A percentile compares a stretch with the other conserved stretches of the same genome.
These are phyloP conservation scores for Diaporthe citri DNA, from an alignment of 2,329 filamentous ascomycete genomes.

Conservation along the genomic window DNA sequence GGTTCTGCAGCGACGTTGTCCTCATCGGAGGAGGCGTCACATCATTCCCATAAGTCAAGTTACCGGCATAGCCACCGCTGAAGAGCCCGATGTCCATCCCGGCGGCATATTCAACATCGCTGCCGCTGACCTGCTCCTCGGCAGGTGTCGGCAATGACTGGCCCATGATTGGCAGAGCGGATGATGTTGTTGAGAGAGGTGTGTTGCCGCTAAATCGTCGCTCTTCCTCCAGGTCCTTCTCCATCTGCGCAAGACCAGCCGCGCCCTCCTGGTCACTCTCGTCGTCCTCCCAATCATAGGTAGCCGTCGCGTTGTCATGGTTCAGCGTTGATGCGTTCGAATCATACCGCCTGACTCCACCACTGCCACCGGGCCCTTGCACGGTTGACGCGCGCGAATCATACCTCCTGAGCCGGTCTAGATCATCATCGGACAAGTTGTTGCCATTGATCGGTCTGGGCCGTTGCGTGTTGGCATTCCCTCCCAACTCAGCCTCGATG, in stretches of 20 bases:
- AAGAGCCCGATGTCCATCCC: slow-evolving; percentile 80
- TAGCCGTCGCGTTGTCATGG: slow-evolving; percentile 52
- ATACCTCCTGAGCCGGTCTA: slow-evolving; percentile 62
- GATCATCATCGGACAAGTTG: slow-evolving; percentile 59
- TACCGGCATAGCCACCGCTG: slow-evolving; percentile 76
- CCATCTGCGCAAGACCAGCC: slow-evolving; percentile 86
- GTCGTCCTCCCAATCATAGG: slow-evolving; percentile 65
- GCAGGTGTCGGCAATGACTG: slow-evolving; percentile 59
- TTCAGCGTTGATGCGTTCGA: slow-evolving; percentile 57
- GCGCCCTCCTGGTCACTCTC: slow-evolving; percentile 91
- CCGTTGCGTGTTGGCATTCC: slow-evolving; percentile 54
- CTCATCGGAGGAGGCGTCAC: slow-evolving; percentile 55
- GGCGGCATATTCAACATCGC: slow-evolving; percentile 77
- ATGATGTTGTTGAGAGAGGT: slow-evolving; percentile 54
- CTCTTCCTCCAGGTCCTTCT: slow-evolving; percentile 84
- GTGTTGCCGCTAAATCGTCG: slow-evolving; percentile 70
- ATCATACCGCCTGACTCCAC: slow-evolving; percentile 54
- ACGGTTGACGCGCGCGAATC: slow-evolving; percentile 64
- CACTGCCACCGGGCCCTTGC: slow-evolving; percentile 49
- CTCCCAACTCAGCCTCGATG: slow-evolving; percentile 67
- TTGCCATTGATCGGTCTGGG: slow-evolving; percentile 60
- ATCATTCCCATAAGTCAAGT: slow-evolving; percentile 63
- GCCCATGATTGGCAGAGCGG: slow-evolving; percentile 47
- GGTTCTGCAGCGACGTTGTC: slow-evolving; percentile 45
- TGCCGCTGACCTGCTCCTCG: slow-evolving; percentile 63